phyloP scores from a whole-genome alignment of 1,284 basidiomycete genomes.

The Moesziomyces antarcticus region DNA sequence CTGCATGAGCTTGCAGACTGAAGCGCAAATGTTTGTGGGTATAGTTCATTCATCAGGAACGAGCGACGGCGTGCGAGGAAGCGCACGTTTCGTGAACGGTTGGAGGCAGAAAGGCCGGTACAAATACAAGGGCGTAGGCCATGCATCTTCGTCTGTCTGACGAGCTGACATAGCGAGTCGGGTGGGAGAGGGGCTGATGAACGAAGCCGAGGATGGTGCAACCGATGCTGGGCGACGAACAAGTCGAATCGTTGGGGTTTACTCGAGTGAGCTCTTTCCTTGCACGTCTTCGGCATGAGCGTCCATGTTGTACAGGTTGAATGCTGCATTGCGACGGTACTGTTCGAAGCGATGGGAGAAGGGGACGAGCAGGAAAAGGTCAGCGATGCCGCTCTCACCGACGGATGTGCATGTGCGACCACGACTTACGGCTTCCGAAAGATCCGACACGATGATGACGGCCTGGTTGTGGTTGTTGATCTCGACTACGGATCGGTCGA shows the following conservation, averaged over 20 bases:
- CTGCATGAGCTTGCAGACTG: background rate
- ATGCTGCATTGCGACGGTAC: constrained; percentile 64
- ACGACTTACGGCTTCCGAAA: constrained; percentile 61
- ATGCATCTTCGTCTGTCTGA: background rate
- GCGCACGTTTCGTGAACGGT: background rate
- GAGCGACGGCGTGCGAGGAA: background rate
- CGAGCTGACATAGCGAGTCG: too few species aligned
- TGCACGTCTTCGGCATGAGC: constrained; percentile 34
- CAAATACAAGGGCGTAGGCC: constrained; percentile 6
- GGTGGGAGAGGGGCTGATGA: too few species aligned
- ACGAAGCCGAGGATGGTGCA: background rate
- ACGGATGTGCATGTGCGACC: background rate
- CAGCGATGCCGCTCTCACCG: background rate
- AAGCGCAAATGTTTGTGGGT: constrained; percentile 2
- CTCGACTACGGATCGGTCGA: constrained; percentile 78
- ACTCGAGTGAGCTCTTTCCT: constrained; percentile 6
- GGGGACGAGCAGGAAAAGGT: background rate
- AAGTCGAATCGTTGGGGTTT: background rate
- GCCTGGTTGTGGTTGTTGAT: constrained; percentile 66
- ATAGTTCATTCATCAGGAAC: constrained; percentile 6
- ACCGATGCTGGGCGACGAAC: background rate
- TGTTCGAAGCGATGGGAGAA: constrained; percentile 2
- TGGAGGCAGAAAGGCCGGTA: background rate
- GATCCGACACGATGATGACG: constrained; percentile 61
- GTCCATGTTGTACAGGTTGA: constrained; percentile 63